Conservation (phyloP, 2,329 filamentous ascomycete genomes). For the Mariannaea sp. region DNA sequence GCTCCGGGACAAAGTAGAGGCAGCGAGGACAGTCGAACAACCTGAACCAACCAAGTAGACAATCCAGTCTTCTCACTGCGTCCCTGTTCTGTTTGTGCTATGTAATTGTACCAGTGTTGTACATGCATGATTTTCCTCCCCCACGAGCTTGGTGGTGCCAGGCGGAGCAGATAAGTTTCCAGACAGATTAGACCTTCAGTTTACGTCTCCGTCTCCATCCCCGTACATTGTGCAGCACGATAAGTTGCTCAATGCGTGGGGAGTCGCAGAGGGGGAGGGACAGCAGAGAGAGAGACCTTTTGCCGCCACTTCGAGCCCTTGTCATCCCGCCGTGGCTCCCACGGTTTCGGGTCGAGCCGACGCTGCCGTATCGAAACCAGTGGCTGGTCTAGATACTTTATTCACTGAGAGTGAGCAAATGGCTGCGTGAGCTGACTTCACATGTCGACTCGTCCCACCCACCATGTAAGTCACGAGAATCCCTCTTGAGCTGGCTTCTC, state of each 20-base stretch:
- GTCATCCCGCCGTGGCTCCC: slow-evolving; percentile 19
- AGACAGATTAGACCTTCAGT: not conserved
- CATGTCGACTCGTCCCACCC: slow-evolving; percentile 26
- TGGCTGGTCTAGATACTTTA: slow-evolving; percentile 5
- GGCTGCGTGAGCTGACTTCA: slow-evolving; percentile 27
- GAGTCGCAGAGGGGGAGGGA: too few species aligned
- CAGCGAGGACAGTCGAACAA: too few species aligned
- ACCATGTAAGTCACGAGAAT: slow-evolving; percentile 22
- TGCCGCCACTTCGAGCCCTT: slow-evolving; percentile 5
- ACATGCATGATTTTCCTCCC: too few species aligned
- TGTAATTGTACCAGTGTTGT: too few species aligned
- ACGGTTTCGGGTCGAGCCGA: slow-evolving; percentile 13
- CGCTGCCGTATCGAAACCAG: not conserved
- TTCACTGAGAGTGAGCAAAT: slow-evolving; percentile 6
- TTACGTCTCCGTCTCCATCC: too few species aligned
- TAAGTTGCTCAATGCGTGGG: too few species aligned
- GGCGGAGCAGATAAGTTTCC: slow-evolving; percentile 12
- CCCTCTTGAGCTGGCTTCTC: slow-evolving; percentile 15
- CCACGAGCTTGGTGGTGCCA: slow-evolving; percentile 28
- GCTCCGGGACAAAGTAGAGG: slow-evolving; percentile 8
- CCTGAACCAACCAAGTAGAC: too few species aligned
- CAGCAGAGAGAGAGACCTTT: not conserved
- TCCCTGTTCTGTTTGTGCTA: too few species aligned
- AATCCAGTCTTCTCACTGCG: too few species aligned
- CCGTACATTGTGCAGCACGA: too few species aligned